Percentiles rank a stretch among this genome's conserved stretches.
These are phyloP conservation scores for Spiromastix sp. DNA, from an alignment of 2,329 filamentous ascomycete genomes.

Conservation along the genomic window DNA sequence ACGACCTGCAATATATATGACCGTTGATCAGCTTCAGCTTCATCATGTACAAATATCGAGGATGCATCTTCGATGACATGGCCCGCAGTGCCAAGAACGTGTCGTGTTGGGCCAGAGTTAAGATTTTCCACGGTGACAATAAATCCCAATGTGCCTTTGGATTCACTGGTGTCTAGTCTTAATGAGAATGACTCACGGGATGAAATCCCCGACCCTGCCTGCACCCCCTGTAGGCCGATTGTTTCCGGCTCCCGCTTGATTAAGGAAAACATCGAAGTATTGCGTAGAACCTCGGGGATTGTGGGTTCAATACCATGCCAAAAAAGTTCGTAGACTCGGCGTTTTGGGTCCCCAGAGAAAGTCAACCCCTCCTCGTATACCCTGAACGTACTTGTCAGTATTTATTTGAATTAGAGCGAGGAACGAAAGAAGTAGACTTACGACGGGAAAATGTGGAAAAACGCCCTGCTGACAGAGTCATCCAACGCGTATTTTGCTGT, in stretches of 20 bases:
- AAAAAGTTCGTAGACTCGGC: background rate
- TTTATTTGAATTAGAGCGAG: background rate
- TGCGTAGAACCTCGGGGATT: background rate
- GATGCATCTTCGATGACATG: background rate
- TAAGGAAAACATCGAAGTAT: background rate
- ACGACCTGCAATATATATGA: background rate
- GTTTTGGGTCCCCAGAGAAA: background rate
- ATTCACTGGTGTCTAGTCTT: background rate
- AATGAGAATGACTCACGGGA: conserved; percentile 1
- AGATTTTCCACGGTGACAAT: no score
- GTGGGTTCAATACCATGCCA: background rate
- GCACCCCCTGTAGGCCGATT: background rate
- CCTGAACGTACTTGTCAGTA: background rate
- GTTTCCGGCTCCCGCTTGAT: background rate
- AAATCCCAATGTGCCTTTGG: conserved; percentile 2
- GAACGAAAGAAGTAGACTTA: background rate
- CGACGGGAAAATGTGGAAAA: background rate
- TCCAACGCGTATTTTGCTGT: background rate
- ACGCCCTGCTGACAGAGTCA: background rate
- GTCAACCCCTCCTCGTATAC: background rate
- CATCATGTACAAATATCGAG: background rate
- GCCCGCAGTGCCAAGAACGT: background rate
- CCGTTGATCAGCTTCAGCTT: background rate
- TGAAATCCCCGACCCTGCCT: background rate
- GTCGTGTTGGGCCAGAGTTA: conserved; percentile 2